These are phyloP conservation scores for Graphilbum sp. DNA, from an alignment of 2,329 filamentous ascomycete species.

Conservation along the genomic window DNA sequence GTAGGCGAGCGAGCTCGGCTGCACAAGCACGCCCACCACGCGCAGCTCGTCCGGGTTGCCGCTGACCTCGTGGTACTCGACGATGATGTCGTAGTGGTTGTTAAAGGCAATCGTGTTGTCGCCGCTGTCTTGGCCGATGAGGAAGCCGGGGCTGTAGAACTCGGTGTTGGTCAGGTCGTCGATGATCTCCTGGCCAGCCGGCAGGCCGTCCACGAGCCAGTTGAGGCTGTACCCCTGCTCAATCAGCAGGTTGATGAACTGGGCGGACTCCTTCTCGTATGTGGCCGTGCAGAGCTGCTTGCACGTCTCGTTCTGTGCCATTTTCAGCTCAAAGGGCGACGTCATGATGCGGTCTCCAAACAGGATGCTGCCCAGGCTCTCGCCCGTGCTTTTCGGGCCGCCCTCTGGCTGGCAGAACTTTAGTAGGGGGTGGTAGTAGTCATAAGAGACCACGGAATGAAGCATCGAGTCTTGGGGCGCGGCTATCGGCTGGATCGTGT, in stretches of 20 bases:
- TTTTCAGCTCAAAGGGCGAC: conserved; percentile 77
- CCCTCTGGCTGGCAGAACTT: conserved; percentile 71
- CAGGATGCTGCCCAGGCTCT: conserved; percentile 87
- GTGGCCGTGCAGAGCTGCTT: conserved; percentile 57
- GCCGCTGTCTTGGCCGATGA: conserved; percentile 46
- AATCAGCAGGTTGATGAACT: conserved; percentile 74
- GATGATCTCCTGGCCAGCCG: conserved; percentile 67
- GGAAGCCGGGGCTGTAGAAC: conserved; percentile 86
- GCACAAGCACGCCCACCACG: conserved; percentile 82
- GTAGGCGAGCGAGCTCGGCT: conserved; percentile 57
- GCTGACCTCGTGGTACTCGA: conserved; percentile 79
- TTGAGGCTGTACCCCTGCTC: conserved; percentile 79
- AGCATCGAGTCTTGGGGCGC: conserved; percentile 63
- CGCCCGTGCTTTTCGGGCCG: conserved; percentile 64
- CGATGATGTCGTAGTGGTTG: conserved; percentile 88
- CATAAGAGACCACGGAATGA: conserved; percentile 86
- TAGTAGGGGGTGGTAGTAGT: conserved; percentile 84
- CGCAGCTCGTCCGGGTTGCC: conserved; percentile 53
- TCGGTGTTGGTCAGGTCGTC: conserved; percentile 61
- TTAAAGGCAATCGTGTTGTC: conserved; percentile 45
- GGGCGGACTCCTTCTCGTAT: conserved; percentile 47
- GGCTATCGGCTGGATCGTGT: conserved; percentile 75
- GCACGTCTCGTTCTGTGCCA: conserved; percentile 78
- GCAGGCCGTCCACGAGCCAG: conserved; percentile 88
- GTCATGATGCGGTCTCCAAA: conserved; percentile 96